Percentiles rank a stretch among this genome's conserved stretches.
phyloP scores from a whole-genome alignment of 805 yeast species.

The Tetrapisispora nanseiensis region DNA sequence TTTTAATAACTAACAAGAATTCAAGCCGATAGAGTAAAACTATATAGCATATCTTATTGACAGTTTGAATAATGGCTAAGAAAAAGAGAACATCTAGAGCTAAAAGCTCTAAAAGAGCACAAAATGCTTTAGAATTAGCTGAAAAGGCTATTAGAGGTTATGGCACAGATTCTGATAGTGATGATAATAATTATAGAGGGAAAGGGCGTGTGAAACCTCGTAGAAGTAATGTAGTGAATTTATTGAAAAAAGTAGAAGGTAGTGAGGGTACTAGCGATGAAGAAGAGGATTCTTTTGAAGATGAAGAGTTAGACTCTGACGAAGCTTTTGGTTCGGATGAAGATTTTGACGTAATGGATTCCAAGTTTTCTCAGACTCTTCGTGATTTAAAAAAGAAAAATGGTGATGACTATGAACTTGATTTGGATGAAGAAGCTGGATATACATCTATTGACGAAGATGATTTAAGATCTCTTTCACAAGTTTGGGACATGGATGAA shows the following conservation, averaged over 20 bases:
- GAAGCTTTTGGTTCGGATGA: conserved; percentile 83
- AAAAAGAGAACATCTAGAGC: conserved; percentile 24
- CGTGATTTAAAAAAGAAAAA: conserved; percentile 44
- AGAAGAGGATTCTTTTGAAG: conserved; percentile 35
- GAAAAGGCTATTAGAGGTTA: conserved; percentile 30
- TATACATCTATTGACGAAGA: conserved; percentile 69
- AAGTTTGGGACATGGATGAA: conserved; percentile 81
- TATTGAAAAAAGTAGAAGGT: conserved; percentile 19
- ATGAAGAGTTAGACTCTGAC: conserved; percentile 72
- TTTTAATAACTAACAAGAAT: not conserved
- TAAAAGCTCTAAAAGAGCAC: conserved; percentile 30
- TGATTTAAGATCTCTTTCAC: conserved; percentile 69
- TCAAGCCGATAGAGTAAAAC: not conserved
- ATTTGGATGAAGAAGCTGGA: conserved; percentile 42
- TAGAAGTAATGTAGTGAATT: conserved; percentile 33
- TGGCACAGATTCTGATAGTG: conserved; percentile 27
- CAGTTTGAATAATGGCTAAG: conserved; percentile 17
- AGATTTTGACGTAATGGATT: conserved; percentile 51
- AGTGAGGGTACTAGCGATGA: conserved; percentile 14
- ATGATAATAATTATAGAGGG: conserved; percentile 7
- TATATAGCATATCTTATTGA: not conserved
- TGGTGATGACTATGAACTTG: conserved; percentile 24
- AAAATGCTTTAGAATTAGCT: conserved; percentile 45
- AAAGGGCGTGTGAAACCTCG: conserved; percentile 2
- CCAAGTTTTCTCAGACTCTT: conserved; percentile 59